Conservation (phyloP, 163 green algal genomes). For the Volvox carteri region DNA sequence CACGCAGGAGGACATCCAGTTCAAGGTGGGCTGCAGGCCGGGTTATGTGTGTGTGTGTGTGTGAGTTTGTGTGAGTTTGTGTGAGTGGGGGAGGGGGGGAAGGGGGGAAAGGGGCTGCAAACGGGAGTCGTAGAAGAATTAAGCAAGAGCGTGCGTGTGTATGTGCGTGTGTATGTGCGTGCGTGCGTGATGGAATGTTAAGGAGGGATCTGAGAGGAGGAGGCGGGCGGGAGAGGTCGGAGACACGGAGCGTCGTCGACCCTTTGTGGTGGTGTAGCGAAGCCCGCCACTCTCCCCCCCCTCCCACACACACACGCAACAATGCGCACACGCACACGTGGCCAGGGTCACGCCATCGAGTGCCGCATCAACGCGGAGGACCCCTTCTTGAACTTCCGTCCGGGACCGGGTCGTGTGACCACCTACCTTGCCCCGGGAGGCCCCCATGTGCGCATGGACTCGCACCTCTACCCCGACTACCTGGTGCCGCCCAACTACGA, state of each 20-base stretch:
- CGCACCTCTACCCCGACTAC: slow-evolving; percentile 97
- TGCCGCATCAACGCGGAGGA: slow-evolving; percentile 98
- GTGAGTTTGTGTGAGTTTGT: neutral
- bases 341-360: slow-evolving; percentile 95
- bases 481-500: slow-evolving; percentile 98
- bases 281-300: too few relatives aligned
- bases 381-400: slow-evolving; percentile 97
- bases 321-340: too few relatives aligned
- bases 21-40: slow-evolving; percentile 70
- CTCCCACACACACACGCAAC: too few relatives aligned
- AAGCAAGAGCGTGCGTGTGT: too few relatives aligned
- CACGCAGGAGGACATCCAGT: slow-evolving; percentile 86
- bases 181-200: too few relatives aligned
- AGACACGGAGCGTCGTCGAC: too few relatives aligned
- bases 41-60: too few relatives aligned
- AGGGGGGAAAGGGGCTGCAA: neutral
- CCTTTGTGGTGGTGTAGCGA: too few relatives aligned
- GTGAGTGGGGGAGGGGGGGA: neutral
- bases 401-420: slow-evolving; percentile 80
- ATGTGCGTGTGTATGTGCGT: too few relatives aligned
- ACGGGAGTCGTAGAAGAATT: too few relatives aligned
- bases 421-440: slow-evolving; percentile 75
- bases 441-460: slow-evolving; percentile 96
- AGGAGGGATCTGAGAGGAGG: too few relatives aligned
- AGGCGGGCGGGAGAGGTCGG: too few relatives aligned